These are phyloP conservation scores for Mycosphaerelloides madeirae DNA, from an alignment of 2,329 filamentous ascomycete species.

Conservation along the genomic window DNA sequence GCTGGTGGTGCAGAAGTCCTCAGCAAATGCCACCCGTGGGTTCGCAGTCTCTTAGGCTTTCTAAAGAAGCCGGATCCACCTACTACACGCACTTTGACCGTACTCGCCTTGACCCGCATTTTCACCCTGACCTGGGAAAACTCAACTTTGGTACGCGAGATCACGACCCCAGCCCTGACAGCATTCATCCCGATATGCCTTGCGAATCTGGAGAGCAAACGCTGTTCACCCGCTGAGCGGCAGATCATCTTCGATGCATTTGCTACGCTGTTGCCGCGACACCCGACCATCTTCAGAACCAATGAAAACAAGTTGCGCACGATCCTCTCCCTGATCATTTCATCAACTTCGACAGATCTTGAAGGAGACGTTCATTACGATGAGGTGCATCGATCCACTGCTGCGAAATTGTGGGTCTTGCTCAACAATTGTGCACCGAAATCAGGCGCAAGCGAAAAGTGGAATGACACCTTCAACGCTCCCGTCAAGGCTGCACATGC, in stretches of 20 bases:
- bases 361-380: slow-evolving; percentile 15
- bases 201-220: slow-evolving; percentile 50
- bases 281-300: slow-evolving; percentile 77
- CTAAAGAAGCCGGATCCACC: slow-evolving; percentile 75
- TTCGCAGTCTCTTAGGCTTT: slow-evolving; percentile 68
- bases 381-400: slow-evolving; percentile 38
- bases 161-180: slow-evolving; percentile 76
- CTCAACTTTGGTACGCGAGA: slow-evolving; percentile 77
- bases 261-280: slow-evolving; percentile 66
- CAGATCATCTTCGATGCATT: slow-evolving; percentile 70
- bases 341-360: slow-evolving; percentile 39
- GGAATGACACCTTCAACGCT: slow-evolving; percentile 61
- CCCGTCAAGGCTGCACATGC: slow-evolving; percentile 62
- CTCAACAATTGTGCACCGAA: slow-evolving; percentile 79
- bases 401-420: slow-evolving; percentile 63
- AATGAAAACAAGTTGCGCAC: slow-evolving; percentile 60
- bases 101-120: slow-evolving; percentile 75
- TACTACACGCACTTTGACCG: slow-evolving; percentile 68
- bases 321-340: slow-evolving; percentile 22
- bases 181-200: slow-evolving; percentile 69
- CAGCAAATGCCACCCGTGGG: slow-evolving; percentile 68
- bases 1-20: slow-evolving; percentile 80
- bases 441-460: slow-evolving; percentile 70
- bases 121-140: slow-evolving; percentile 78
- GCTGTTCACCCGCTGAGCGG: slow-evolving; percentile 36